phyloP scores from a whole-genome alignment of 305 asterid genomes.

The Fraxinus velutina region DNA sequence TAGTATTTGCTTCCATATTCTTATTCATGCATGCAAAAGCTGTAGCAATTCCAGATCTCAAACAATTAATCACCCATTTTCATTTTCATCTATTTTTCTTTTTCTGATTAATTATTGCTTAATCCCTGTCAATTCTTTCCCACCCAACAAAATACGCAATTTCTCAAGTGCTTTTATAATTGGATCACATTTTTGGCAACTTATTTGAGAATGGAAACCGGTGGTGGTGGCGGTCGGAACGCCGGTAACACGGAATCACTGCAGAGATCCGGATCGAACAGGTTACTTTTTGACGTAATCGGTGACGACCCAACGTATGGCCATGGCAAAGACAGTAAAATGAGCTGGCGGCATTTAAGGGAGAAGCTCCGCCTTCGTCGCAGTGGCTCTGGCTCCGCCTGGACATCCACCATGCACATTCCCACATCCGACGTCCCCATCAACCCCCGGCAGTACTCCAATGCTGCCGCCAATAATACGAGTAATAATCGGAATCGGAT shows the following conservation, averaged over 20 bases:
- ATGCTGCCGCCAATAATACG: not conserved
- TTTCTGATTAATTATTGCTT: not conserved
- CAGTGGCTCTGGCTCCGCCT: constrained; percentile 21
- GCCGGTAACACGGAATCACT: not conserved
- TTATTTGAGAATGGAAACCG: constrained; percentile 21
- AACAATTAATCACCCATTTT: not conserved
- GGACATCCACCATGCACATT: constrained; percentile 18
- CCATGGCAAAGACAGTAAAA: not conserved
- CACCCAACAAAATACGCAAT: not conserved
- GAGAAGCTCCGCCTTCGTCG: constrained; percentile 34
- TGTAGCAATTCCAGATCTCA: not conserved
- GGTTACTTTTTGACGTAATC: constrained; percentile 31
- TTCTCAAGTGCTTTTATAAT: not conserved
- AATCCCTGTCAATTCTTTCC: not conserved
- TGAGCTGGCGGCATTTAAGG: constrained; percentile 31
- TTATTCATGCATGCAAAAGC: not conserved
- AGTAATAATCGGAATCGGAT: not conserved
- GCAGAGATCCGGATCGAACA: constrained; percentile 25
- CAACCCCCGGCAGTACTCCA: not conserved
- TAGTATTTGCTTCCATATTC: not conserved
- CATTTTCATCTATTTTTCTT: not conserved
- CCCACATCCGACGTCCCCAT: constrained; percentile 24
- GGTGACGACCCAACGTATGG: constrained; percentile 20
- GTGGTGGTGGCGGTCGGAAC: not conserved
- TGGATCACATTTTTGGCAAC: not conserved